Base-by-base conservation (phyloP, 352 stramenopile species). In the Globisporangium camurandrum region DNA sequence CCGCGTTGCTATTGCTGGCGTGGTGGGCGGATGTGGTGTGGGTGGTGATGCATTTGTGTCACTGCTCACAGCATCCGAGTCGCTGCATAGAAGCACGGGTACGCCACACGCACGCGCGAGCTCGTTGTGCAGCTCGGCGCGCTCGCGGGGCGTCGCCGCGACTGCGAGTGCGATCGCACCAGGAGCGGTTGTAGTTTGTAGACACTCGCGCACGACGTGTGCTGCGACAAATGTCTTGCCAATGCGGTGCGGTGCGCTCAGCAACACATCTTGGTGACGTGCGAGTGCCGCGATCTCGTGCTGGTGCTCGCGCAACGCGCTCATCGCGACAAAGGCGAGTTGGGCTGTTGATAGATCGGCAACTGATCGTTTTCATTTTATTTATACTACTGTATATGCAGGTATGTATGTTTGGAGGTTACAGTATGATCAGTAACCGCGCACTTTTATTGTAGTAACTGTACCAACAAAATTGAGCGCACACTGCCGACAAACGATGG, bases 161-260 rank as follows among this genome's bases (percentile, higher is more conserved):
- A 88, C 53, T 7, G 69, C 74, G 6, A 88, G 51, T 10, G 59
- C 64, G 24, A 70, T 45, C 9, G 22, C 46, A 27, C 26, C 16
- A 45, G 23, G n/a, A 36, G 26, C 34, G 19, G 24, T 33, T 19
- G 31, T 12, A 58, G 30, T 10, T 20, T 23, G 45, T 23, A 59
- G 24, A 27, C 59, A 12, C 38, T 86, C 77, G 42, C 70, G 70
- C 38, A 88, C 48, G 41, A 86, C 54, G 36, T 74, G 60, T 16
- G 65, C 70, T 38, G 70, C 66, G 17, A 86, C 45, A 55, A 86
- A 85, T 10, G 75, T 91, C 62, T 92, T 92, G 40, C 83, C 83
- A 6, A 91, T 55, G 12, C 64, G 50, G 28, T 64, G 62, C 22
- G 69, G 42, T 4, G 78, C 76, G 54, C 72, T 84, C 9, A 94